Evolutionary conservation across 441 rosid genomes (phyloP).

Genomic region (Kokia cookei): DNA sequence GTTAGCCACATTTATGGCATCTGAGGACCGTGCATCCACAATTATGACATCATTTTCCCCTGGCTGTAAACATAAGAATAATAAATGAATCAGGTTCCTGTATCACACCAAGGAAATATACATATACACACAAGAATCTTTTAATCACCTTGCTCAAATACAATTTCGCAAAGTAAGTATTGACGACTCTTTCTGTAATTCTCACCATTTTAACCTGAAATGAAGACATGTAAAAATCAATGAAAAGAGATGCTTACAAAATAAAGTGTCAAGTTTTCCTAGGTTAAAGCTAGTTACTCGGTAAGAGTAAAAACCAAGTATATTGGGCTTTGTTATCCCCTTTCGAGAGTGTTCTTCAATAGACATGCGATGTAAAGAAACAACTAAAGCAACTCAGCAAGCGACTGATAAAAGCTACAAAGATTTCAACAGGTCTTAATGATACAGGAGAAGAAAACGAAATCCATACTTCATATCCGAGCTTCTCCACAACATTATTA

Average conservation of each 20-base stretch:
- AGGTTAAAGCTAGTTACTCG: background rate
- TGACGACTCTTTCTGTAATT: conserved; percentile 63
- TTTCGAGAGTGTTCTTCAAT: background rate
- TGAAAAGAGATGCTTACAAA: background rate
- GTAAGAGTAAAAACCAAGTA: background rate
- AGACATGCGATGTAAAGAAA: background rate
- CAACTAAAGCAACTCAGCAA: background rate
- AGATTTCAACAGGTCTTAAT: background rate
- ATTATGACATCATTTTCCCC: conserved; percentile 46
- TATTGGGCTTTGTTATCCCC: background rate
- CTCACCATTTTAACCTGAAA: conserved; percentile 78
- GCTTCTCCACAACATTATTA: conserved; percentile 47
- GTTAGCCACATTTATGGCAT: conserved; percentile 79
- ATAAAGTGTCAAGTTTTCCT: background rate
- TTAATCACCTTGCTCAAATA: conserved; percentile 59
- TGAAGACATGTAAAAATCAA: background rate
- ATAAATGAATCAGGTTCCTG: background rate
- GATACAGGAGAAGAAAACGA: conserved; percentile 4
- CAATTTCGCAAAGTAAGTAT: conserved; percentile 63
- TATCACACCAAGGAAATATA: background rate
- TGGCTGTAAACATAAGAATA: conserved; percentile 42
- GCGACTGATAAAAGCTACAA: conserved; percentile 3
- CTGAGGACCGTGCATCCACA: conserved; percentile 77
- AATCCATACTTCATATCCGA: conserved; percentile 58
- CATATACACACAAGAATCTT: conserved; percentile 11